Base-by-base conservation (phyloP, 768 basidiomycete genomes). In the Podaxis rugospora region DNA sequence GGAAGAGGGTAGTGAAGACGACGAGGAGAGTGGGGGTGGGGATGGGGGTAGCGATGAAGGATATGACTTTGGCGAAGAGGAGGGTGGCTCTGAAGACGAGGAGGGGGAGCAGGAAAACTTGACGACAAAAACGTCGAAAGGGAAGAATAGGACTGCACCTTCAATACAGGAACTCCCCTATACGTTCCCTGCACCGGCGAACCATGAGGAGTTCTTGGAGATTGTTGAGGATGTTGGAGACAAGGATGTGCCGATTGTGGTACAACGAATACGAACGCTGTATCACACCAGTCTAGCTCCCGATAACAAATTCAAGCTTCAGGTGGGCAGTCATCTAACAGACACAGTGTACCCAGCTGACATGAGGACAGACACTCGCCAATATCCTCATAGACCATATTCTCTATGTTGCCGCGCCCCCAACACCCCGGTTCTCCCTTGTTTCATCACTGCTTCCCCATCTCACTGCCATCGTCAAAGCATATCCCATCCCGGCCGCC, bases 251-350 rank as follows among this genome's bases (percentile, higher is more conserved):
- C 83, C 87, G 3, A 86, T 79, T 0, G 93, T 98, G 1, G 79
- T 98, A 37, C 89, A 98, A 68, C 89, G 97, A 47, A 95, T 98
- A 50, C 85, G 95, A 10, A 83, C 92, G 0, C 75, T 98, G 6
- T 88, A 97, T 69, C 97, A 99, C 69, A 91, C 95, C 0, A 96
- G 93, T 68, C 78, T 98, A n/a, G 87, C 84, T 1, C 84, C 88
- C 18, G 94, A 92, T 18, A 98, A 99, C 77, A 97, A 95, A 69
- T 81, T 83, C 70, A 97, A 92, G 74, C 78, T 98, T 21, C 93
- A 96, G 84, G 95, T 93, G 64, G 54, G 80, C 70, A 37, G 25
- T 39, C 16, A 21, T 55, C 27, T 53, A 36, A 32, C 25, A 14
- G 32, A 46, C 47, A 40, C n/a, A 21, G 16, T 16, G 55, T 57